phyloP scores from a whole-genome alignment of 371 early-diverging fungal genomes.

The Funneliformis caledonium region DNA sequence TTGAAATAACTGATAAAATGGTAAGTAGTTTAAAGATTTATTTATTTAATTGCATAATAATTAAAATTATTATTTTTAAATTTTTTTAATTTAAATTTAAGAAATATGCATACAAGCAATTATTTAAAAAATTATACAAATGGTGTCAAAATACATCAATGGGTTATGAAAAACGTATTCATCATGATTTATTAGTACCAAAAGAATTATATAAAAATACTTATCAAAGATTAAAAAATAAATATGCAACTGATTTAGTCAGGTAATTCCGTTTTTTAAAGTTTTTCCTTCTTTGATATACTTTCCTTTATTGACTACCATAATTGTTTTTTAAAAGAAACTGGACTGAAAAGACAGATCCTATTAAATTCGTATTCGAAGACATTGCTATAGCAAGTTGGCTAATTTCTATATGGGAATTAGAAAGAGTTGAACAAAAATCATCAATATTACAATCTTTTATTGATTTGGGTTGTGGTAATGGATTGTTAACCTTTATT shows the following conservation, averaged over 20 bases:
- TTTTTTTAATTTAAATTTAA: constrained; percentile 41
- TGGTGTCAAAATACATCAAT: constrained; percentile 75
- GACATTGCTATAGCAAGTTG: constrained; percentile 87
- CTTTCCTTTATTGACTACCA: background rate
- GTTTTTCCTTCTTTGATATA: constrained; percentile 9
- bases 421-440: constrained; percentile 49
- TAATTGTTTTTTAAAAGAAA: constrained; percentile 3
- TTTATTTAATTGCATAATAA: background rate
- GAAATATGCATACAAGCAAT: constrained; percentile 64
- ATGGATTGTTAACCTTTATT: constrained; percentile 83
- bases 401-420: constrained; percentile 75
- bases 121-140: constrained; percentile 75
- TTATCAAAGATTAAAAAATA: constrained; percentile 28
- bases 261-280: background rate
- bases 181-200: constrained; percentile 72
- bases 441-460: constrained; percentile 54
- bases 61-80: background rate
- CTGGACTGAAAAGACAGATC: constrained; percentile 85
- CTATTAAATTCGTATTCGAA: constrained; percentile 83
- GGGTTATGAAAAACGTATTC: constrained; percentile 77
- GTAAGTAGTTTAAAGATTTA: constrained; percentile 41
- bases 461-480: constrained; percentile 94
- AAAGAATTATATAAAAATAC: constrained; percentile 63
- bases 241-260: constrained; percentile 29
- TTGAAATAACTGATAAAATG: constrained; percentile 54